Conservation (phyloP, 2,329 filamentous ascomycete species). For the Aureobasidium melanogenum region DNA sequence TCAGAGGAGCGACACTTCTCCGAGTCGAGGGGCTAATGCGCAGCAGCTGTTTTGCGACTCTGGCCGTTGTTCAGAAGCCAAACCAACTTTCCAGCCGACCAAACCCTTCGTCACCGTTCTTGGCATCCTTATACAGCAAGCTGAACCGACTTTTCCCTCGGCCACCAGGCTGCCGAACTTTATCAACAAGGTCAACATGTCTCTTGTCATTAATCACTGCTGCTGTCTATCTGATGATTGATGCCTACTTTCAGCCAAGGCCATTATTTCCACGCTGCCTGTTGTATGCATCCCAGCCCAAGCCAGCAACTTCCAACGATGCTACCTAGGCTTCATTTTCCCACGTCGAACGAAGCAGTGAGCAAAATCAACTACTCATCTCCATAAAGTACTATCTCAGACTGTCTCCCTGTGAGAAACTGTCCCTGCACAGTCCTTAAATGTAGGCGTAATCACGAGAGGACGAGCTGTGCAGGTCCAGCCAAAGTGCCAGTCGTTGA, state of each 20-base stretch:
- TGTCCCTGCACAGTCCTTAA: not conserved
- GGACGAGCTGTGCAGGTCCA: constrained; percentile 19
- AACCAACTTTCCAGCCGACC: constrained; percentile 2
- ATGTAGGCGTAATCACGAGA: constrained; percentile 13
- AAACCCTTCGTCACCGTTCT: constrained; percentile 1
- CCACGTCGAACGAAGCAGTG: not conserved
- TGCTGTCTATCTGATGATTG: not conserved
- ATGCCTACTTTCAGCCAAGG: too few species aligned
- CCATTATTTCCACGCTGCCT: not conserved
- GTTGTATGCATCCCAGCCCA: not conserved
- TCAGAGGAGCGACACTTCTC: not conserved
- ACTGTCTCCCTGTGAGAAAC: too few species aligned
- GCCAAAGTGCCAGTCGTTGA: constrained; percentile 18
- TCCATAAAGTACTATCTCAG: not conserved
- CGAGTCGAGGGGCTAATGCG: not conserved
- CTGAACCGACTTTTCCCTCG: not conserved
- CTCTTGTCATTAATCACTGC: not conserved
- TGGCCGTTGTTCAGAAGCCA: constrained; percentile 7
- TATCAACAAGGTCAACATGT: not conserved
- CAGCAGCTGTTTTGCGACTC: not conserved
- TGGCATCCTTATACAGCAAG: not conserved
- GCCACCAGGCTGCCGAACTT: not conserved
- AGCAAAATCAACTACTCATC: not conserved
- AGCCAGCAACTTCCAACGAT: not conserved
- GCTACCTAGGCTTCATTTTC: not conserved